phyloP scores from a whole-genome alignment of 352 stramenopile genomes.

The Globisporangium cylindrosporum region DNA sequence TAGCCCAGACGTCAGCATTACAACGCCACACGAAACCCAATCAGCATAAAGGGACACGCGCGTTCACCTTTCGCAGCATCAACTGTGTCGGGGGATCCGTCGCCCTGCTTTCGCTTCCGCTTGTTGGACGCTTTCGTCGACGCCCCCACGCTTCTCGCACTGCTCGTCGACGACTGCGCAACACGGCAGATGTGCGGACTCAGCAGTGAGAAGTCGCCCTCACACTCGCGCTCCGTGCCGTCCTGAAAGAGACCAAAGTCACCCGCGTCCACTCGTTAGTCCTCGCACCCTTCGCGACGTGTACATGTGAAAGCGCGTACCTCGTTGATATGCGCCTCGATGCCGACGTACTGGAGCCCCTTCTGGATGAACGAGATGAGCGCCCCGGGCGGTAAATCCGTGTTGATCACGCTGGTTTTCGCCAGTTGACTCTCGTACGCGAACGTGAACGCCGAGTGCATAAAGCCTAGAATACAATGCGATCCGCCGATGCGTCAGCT shows the following conservation, averaged over 20 bases:
- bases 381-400: conserved; percentile 93
- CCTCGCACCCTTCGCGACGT: conserved; percentile 18
- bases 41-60: neutral
- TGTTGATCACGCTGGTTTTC: conserved; percentile 91
- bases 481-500: neutral
- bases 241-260: conserved; percentile 41
- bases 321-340: conserved; percentile 90
- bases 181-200: conserved; percentile 90
- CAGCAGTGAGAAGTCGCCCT: conserved; percentile 90
- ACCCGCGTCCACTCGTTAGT: conserved; percentile 4
- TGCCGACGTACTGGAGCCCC: conserved; percentile 93
- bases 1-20: conserved; percentile 9
- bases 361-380: conserved; percentile 99
- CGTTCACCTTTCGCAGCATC: conserved; percentile 61
- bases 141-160: conserved; percentile 37
- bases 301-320: conserved; percentile 41
- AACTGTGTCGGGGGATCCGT: conserved; percentile 60
- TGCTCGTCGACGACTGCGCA: conserved; percentile 71
- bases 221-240: conserved; percentile 80
- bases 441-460: conserved; percentile 98
- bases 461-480: conserved; percentile 69
- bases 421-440: conserved; percentile 96
- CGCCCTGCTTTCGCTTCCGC: conserved; percentile 71
- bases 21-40: too few species aligned
- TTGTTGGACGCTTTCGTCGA: conserved; percentile 69